Conservation (phyloP, 805 yeast genomes). For the Candida qinlingensis region DNA sequence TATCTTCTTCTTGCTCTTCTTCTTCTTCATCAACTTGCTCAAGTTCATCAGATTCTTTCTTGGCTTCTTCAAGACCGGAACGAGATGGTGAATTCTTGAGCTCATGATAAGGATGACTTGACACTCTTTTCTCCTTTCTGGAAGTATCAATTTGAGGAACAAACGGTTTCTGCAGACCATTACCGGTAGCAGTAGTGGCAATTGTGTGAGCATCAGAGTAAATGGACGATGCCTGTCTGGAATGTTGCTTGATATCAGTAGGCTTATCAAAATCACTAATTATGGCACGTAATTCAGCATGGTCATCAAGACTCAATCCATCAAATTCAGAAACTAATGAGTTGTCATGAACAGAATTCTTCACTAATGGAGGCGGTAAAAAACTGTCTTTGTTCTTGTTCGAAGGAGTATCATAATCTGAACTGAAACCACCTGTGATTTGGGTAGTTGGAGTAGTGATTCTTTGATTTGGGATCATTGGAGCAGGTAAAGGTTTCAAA, state of each 20-base stretch:
- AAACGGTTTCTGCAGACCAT: neutral
- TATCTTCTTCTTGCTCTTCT: neutral
- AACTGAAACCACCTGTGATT: slow-evolving; percentile 1
- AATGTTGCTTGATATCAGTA: neutral
- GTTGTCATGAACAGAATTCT: slow-evolving; percentile 11
- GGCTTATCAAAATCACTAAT: neutral
- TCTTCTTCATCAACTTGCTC: neutral
- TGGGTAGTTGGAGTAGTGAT: slow-evolving; percentile 20
- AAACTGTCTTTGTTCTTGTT: neutral
- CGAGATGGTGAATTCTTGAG: slow-evolving; percentile 14
- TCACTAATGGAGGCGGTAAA: slow-evolving; percentile 18
- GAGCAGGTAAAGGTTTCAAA: slow-evolving; percentile 18
- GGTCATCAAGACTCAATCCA: neutral
- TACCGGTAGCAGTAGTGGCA: neutral
- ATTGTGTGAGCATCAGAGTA: neutral
- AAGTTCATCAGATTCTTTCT: neutral
- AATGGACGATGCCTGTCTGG: slow-evolving; percentile 1
- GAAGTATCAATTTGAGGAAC: neutral
- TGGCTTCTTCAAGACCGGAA: neutral
- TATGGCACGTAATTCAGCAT: slow-evolving; percentile 1
- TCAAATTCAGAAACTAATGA: slow-evolving; percentile 14
- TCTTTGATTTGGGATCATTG: slow-evolving; percentile 18
- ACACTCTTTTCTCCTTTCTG: neutral
- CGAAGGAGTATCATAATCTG: slow-evolving; percentile 3
- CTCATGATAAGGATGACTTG: slow-evolving; percentile 15